Conservation (phyloP, 2,329 filamentous ascomycete genomes). For the Tolypocladium cylindrosporum region DNA sequence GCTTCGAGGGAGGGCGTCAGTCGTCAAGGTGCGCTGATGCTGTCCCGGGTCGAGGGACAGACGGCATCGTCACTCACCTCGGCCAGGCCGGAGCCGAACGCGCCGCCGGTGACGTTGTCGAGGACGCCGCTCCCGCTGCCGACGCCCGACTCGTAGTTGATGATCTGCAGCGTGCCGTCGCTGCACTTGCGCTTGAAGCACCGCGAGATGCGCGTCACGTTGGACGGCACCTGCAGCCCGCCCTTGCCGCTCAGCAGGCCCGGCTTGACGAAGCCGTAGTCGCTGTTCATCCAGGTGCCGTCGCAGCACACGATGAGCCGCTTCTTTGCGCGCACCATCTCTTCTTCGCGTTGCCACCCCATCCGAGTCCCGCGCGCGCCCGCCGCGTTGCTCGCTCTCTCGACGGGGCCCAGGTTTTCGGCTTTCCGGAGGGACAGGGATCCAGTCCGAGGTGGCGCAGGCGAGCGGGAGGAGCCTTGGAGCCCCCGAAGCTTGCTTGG, state of each 20-base stretch:
- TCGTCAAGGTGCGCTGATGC: not conserved
- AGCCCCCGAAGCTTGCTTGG: too few species aligned
- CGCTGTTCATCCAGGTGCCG: conserved; percentile 44
- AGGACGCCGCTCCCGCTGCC: conserved; percentile 40
- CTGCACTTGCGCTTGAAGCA: conserved; percentile 40
- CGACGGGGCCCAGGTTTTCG: not conserved
- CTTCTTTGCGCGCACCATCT: conserved; percentile 19
- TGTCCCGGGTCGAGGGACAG: not conserved
- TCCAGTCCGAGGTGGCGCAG: not conserved
- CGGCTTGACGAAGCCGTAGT: conserved; percentile 35
- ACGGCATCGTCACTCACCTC: conserved; percentile 26
- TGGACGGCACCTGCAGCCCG: conserved; percentile 43
- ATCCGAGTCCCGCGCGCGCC: not conserved
- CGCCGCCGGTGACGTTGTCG: conserved; percentile 42
- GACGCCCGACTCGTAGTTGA: conserved; percentile 52
- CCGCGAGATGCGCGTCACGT: conserved; percentile 50
- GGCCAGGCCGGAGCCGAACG: conserved; percentile 43
- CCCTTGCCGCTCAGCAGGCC: conserved; percentile 24
- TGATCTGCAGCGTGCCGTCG: conserved; percentile 45
- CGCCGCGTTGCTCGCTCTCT: not conserved
- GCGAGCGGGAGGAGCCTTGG: not conserved
- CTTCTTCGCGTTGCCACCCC: not conserved
- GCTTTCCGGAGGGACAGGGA: not conserved
- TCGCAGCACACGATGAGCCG: conserved; percentile 43
- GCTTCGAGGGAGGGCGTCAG: conserved; percentile 18